Evolutionary conservation across 345 rosid genomes (phyloP).

Genomic region (Psidium friedrichsthalianum): DNA sequence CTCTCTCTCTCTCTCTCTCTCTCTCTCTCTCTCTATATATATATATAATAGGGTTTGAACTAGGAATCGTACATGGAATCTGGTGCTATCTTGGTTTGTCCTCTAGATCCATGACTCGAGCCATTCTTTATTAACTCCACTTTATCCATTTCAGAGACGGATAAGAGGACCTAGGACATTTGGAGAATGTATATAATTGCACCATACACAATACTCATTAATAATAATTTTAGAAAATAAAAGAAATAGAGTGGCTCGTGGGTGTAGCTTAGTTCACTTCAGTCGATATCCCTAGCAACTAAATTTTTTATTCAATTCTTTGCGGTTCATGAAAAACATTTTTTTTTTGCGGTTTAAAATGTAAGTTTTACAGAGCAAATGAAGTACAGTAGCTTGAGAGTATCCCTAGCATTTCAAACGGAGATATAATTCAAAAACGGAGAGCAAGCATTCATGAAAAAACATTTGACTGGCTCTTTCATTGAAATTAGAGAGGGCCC

Average conservation of each 20-base stretch:
- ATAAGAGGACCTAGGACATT: neutral
- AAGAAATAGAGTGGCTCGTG: neutral
- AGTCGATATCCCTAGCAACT: neutral
- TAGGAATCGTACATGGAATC: neutral
- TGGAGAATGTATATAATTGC: neutral
- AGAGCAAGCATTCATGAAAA: too few species aligned
- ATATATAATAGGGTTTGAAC: neutral
- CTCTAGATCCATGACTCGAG: neutral
- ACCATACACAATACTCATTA: neutral
- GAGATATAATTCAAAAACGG: too few species aligned
- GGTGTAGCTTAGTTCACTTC: neutral
- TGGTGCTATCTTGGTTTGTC: neutral
- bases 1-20: neutral
- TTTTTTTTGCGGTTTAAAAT: too few species aligned
- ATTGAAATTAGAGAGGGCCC: neutral
- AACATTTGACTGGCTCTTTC: neutral
- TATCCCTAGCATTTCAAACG: too few species aligned
- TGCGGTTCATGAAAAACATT: neutral
- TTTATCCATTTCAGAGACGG: neutral
- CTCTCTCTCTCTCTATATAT: neutral
- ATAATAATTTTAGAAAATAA: too few species aligned
- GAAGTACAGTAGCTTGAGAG: too few species aligned
- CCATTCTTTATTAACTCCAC: neutral
- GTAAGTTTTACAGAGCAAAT: too few species aligned
- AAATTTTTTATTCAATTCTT: neutral